phyloP scores from a whole-genome alignment of 345 rosid genomes.

The Syzygium aromaticum region DNA sequence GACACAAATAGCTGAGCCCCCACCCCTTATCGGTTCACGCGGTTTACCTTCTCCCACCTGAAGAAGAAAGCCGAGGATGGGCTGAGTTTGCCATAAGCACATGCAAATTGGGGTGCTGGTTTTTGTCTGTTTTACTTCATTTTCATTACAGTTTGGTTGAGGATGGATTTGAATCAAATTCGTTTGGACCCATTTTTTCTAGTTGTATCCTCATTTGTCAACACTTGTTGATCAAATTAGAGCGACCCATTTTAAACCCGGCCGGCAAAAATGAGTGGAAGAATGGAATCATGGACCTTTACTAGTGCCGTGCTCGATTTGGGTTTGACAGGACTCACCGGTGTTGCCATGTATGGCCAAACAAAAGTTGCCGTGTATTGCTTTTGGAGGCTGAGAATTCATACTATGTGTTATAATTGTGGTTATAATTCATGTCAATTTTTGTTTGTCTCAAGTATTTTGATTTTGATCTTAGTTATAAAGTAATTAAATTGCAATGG shows the following conservation, averaged over 20 bases:
- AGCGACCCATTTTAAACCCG: too few species aligned
- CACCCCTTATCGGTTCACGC: background rate
- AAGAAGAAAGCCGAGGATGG: background rate
- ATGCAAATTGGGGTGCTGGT: background rate
- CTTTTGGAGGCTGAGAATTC: background rate
- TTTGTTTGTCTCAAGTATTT: background rate
- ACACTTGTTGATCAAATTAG: background rate
- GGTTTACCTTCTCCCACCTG: background rate
- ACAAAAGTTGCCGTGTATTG: background rate
- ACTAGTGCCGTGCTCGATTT: rapidly evolving
- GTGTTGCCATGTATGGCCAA: background rate
- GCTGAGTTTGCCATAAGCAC: background rate
- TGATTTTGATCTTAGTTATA: too few species aligned
- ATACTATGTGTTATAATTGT: rapidly evolving
- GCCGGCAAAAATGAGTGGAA: background rate
- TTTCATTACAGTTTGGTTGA: background rate
- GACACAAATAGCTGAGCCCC: background rate
- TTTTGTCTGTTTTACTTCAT: background rate
- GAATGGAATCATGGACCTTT: background rate
- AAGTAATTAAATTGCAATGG: background rate
- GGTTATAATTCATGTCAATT: background rate
- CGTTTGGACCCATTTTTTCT: background rate
- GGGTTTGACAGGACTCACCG: background rate
- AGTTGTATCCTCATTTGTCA: background rate
- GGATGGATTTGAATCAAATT: background rate